phyloP scores from a whole-genome alignment of 305 asterid species.

The Rubia balearica region DNA sequence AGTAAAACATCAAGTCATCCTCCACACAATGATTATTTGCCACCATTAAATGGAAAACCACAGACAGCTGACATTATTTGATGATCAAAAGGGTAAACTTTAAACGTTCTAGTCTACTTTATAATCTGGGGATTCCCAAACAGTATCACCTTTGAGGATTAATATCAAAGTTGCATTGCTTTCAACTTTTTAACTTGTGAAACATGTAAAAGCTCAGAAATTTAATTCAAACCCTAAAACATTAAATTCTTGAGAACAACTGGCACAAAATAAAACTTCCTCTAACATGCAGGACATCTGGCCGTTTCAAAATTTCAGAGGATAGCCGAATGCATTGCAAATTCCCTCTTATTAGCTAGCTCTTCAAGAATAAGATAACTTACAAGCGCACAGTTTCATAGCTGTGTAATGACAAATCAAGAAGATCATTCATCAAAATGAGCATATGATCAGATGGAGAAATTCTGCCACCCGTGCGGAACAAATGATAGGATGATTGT shows the following conservation, averaged over 20 bases:
- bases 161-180: background rate
- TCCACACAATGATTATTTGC: slow-evolving; percentile 1
- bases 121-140: too few relatives aligned
- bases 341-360: background rate
- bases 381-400: slow-evolving; percentile 96
- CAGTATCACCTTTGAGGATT: background rate
- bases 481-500: slow-evolving; percentile 82
- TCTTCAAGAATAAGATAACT: slow-evolving; percentile 20
- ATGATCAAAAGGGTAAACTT: background rate
- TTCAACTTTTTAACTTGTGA: background rate
- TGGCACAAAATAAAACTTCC: background rate
- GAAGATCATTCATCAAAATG: slow-evolving; percentile 79
- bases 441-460: slow-evolving; percentile 61
- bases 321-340: background rate
- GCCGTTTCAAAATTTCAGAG: slow-evolving; percentile 5
- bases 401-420: slow-evolving; percentile 73
- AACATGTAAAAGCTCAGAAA: background rate
- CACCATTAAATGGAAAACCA: background rate
- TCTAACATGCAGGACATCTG: background rate
- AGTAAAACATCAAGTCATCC: background rate
- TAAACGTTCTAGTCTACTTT: too few relatives aligned
- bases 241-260: slow-evolving; percentile 6
- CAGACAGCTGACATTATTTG: background rate
- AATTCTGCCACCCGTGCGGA: slow-evolving; percentile 44
- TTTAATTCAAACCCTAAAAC: background rate